These are phyloP conservation scores for Skeletonema menzelii DNA, from an alignment of 108 stramenopile genomes.

Conservation along the genomic window DNA sequence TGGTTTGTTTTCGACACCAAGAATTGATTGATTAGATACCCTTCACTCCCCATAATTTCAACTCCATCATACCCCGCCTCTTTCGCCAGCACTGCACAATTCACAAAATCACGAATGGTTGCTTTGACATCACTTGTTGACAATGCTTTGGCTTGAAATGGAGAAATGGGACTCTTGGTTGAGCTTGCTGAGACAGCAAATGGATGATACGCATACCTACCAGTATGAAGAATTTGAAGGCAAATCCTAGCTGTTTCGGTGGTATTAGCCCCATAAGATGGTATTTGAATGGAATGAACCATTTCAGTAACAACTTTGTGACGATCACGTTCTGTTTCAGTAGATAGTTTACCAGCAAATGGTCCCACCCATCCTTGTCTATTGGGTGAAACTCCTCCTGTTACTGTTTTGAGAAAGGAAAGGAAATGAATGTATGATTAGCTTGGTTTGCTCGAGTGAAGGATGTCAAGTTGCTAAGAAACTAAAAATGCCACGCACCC, in stretches of 20 bases:
- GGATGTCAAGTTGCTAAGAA: neutral
- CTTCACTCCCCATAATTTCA: conserved; percentile 98
- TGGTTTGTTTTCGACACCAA: conserved; percentile 85
- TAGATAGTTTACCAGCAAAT: conserved; percentile 90
- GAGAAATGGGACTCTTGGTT: conserved; percentile 90
- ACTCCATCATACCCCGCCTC: conserved; percentile 98
- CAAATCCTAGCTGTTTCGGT: conserved; percentile 65
- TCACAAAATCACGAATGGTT: conserved; percentile 91
- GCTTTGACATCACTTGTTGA: conserved; percentile 62
- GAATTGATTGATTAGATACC: conserved; percentile 98
- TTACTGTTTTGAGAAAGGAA: conserved; percentile 50
- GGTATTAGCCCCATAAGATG: conserved; percentile 40
- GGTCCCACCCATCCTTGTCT: conserved; percentile 90
- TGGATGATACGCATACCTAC: conserved; percentile 97
- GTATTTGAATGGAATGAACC: conserved; percentile 82
- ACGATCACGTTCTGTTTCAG: conserved; percentile 69
- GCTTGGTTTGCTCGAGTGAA: neutral
- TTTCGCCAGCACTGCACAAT: conserved; percentile 84
- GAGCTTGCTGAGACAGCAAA: conserved; percentile 86
- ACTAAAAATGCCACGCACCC: conserved; percentile 44
- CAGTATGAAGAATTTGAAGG: conserved; percentile 93
- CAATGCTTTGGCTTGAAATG: conserved; percentile 81
- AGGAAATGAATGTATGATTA: neutral
- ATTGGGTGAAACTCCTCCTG: conserved; percentile 97
- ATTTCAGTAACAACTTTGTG: conserved; percentile 91